These are phyloP conservation scores for Coemansia sp. DNA, from an alignment of 192 early-diverging fungal species.

Conservation along the genomic window DNA sequence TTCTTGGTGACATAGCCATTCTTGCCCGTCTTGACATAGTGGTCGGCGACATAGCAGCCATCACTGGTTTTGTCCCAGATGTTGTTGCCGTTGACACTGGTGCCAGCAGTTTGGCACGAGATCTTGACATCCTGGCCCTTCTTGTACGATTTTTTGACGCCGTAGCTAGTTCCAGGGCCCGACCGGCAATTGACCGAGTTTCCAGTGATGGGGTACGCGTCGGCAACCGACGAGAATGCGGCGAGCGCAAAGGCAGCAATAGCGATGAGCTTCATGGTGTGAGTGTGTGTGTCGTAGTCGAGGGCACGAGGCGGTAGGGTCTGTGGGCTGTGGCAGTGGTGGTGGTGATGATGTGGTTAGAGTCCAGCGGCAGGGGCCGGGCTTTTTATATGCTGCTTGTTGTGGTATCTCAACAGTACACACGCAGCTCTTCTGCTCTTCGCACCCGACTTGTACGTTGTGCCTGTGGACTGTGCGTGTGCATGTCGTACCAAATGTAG, in stretches of 20 bases:
- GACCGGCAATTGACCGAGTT: conserved; percentile 19
- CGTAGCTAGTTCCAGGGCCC: conserved; percentile 24
- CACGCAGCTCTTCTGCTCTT: too few species aligned
- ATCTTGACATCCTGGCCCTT: conserved; percentile 11
- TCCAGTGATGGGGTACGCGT: conserved; percentile 7
- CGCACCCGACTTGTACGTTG: too few species aligned
- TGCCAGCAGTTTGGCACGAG: conserved; percentile 23
- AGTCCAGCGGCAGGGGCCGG: too few species aligned
- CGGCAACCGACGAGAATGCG: background rate
- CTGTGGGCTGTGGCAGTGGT: too few species aligned
- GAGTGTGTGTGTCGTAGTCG: too few species aligned
- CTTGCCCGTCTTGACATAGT: conserved; percentile 33
- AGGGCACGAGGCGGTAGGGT: too few species aligned
- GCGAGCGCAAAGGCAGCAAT: conserved; percentile 10
- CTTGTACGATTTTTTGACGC: conserved; percentile 13
- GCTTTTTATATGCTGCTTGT: too few species aligned
- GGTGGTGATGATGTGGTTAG: too few species aligned
- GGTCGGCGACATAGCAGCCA: conserved; percentile 43
- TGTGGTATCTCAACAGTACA: too few species aligned
- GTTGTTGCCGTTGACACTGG: conserved; percentile 21
- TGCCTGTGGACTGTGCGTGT: too few species aligned
- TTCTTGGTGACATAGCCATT: conserved; percentile 16
- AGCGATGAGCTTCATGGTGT: conserved; percentile 13
- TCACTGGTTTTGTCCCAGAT: conserved; percentile 44
- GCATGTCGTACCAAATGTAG: too few species aligned